Evolutionary conservation across 2,329 filamentous ascomycete genomes (phyloP).

Genomic region (Mariannaea elegans): DNA sequence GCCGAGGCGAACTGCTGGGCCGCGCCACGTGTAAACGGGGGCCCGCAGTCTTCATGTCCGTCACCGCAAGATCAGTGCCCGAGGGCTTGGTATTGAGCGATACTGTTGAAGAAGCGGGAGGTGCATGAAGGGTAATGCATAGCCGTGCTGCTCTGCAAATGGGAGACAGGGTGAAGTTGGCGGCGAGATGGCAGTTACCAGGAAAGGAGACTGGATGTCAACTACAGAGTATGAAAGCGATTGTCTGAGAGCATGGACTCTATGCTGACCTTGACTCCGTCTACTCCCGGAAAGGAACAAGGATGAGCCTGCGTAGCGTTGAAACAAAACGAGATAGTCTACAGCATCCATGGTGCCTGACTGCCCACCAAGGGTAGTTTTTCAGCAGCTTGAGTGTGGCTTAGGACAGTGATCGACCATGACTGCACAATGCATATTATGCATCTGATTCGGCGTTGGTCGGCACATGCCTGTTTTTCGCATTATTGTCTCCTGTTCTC

Average conservation of each 20-base stretch:
- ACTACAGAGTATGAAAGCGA: too few species aligned
- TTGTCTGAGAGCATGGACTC: neutral
- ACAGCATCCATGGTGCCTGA: constrained; percentile 14
- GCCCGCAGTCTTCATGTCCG: neutral
- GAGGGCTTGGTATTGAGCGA: neutral
- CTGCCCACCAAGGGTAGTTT: neutral
- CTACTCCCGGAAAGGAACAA: neutral
- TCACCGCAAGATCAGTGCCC: neutral
- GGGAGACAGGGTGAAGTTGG: neutral
- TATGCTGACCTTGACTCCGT: too few species aligned
- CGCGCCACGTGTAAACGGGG: constrained; percentile 9
- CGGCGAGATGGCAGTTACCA: too few species aligned
- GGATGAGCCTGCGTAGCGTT: constrained; percentile 1
- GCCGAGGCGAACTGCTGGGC: constrained; percentile 19
- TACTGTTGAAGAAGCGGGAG: neutral
- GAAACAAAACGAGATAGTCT: constrained; percentile 1
- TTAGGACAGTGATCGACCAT: constrained; percentile 1
- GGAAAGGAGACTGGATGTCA: too few species aligned
- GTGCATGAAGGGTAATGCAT: neutral
- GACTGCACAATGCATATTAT: neutral
- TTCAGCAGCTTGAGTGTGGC: constrained; percentile 14
- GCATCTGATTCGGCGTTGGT: neutral
- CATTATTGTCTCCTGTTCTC: neutral
- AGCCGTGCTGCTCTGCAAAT: neutral
- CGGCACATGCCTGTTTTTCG: neutral